Conservation (phyloP, 495 filamentous ascomycete genomes). For the Aspergillus sclerotiicarbonarius region DNA sequence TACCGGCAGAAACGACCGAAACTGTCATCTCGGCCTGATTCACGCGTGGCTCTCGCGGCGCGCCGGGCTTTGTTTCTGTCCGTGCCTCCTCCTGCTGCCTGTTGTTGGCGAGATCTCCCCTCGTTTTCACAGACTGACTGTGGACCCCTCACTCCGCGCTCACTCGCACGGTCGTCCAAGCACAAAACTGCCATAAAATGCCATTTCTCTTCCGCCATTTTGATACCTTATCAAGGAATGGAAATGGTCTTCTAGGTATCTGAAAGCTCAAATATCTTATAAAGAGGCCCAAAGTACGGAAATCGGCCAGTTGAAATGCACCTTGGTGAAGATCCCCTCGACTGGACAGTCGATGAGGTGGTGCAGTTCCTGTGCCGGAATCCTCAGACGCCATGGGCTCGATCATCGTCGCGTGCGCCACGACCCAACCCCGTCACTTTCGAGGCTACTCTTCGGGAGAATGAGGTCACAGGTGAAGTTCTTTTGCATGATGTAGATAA, state of each 20-base stretch:
- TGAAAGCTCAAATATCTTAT: neutral
- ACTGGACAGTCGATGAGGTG: slow-evolving; percentile 66
- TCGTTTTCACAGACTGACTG: neutral
- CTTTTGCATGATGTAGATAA: slow-evolving; percentile 54
- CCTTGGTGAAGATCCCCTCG: slow-evolving; percentile 54
- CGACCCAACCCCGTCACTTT: slow-evolving; percentile 52
- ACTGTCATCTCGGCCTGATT: neutral
- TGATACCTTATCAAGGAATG: neutral
- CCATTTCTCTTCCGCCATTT: neutral
- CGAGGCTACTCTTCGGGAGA: slow-evolving; percentile 52
- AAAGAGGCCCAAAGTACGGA: neutral
- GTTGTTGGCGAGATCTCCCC: neutral
- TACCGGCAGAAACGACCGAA: neutral
- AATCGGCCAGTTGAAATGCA: slow-evolving; percentile 14
- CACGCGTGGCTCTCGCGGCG: neutral
- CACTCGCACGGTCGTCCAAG: neutral
- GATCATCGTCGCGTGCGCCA: slow-evolving; percentile 22
- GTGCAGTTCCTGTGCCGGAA: slow-evolving; percentile 60
- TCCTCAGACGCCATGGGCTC: slow-evolving; percentile 42
- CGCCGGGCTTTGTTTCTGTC: too few species aligned
- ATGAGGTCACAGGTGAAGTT: slow-evolving; percentile 59
- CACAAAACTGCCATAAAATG: neutral
- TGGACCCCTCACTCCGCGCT: neutral
- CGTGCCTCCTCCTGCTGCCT: too few species aligned
- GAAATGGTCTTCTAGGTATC: neutral